Percentiles rank a stretch among this genome's conserved stretches.
Evolutionary conservation across 2,329 filamentous ascomycete species (phyloP).

Genomic region (Phaeomoniella chlamydospora): DNA sequence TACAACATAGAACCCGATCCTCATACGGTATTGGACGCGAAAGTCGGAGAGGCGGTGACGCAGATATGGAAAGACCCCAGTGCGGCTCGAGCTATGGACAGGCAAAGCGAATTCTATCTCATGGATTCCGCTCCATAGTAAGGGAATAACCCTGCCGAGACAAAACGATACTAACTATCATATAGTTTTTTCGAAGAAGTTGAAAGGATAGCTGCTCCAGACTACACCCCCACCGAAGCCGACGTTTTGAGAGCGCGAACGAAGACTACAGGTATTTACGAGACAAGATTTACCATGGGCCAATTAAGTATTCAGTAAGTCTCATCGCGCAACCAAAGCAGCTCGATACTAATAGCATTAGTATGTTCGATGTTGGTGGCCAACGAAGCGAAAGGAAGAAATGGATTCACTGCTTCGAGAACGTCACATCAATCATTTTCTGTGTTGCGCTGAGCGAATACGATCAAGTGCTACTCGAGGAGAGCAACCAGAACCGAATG

Average conservation of each 20-base stretch:
- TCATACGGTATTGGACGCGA: constrained; percentile 65
- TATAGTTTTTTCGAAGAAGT: constrained; percentile 90
- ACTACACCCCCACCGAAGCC: constrained; percentile 86
- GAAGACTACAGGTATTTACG: constrained; percentile 98
- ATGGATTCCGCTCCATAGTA: constrained; percentile 99
- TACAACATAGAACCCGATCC: constrained; percentile 87
- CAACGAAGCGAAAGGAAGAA: constrained; percentile 97
- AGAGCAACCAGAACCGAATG: constrained; percentile 99
- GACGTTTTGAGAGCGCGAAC: constrained; percentile 91
- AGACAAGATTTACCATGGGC: constrained; percentile 96
- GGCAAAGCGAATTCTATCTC: constrained; percentile 94
- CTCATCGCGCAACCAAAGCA: neutral
- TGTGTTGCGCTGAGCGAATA: constrained; percentile 97
- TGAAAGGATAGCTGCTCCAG: constrained; percentile 62
- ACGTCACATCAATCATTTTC: constrained; percentile 98
- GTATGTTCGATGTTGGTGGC: constrained; percentile 98
- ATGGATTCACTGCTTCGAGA: constrained; percentile 99
- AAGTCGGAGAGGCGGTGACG: constrained; percentile 69
- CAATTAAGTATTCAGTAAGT: constrained; percentile 95
- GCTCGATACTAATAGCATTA: constrained; percentile 25
- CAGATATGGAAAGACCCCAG: constrained; percentile 84
- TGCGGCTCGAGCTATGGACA: constrained; percentile 70
- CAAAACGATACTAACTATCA: constrained; percentile 7
- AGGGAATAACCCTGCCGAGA: constrained; percentile 17
- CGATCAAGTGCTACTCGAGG: constrained; percentile 90